phyloP scores from a whole-genome alignment of 306 rosid genomes.

The Amphicarpaea edgeworthii region DNA sequence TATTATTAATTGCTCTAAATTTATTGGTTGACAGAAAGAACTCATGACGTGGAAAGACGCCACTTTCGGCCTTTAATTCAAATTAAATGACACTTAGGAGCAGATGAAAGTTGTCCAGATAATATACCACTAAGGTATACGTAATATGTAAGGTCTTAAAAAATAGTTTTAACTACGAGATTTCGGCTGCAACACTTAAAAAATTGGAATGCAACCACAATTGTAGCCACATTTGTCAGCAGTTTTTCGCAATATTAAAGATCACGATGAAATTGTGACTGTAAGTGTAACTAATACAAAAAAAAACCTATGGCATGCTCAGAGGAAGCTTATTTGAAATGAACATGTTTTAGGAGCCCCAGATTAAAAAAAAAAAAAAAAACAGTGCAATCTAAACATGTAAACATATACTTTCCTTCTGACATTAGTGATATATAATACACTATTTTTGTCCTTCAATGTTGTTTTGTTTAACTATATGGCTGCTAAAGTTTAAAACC shows the following conservation, averaged over 20 bases:
- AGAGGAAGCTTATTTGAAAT: constrained; percentile 15
- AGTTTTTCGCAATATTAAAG: background rate
- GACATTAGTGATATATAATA: constrained; percentile 1
- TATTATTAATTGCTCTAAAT: background rate
- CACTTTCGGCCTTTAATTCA: background rate
- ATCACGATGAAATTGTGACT: background rate
- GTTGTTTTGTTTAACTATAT: constrained; percentile 22
- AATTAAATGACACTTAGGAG: background rate
- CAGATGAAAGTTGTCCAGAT: background rate
- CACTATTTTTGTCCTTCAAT: background rate
- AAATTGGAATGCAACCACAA: too few species aligned
- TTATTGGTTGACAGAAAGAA: background rate
- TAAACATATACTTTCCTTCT: constrained; percentile 24
- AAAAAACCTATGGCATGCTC: background rate
- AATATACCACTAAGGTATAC: background rate
- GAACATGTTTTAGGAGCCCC: constrained; percentile 4
- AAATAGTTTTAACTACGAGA: too few species aligned
- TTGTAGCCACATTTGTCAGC: background rate
- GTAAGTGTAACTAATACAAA: background rate
- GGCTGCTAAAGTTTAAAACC: constrained; percentile 13
- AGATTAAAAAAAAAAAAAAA: too few species aligned
- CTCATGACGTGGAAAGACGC: background rate
- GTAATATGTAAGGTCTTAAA: background rate
- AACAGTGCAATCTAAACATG: constrained; percentile 1
- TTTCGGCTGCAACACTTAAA: too few species aligned